These are phyloP conservation scores for Aspergillus sp. DNA, from an alignment of 2,329 filamentous ascomycete genomes.

Conservation along the genomic window DNA sequence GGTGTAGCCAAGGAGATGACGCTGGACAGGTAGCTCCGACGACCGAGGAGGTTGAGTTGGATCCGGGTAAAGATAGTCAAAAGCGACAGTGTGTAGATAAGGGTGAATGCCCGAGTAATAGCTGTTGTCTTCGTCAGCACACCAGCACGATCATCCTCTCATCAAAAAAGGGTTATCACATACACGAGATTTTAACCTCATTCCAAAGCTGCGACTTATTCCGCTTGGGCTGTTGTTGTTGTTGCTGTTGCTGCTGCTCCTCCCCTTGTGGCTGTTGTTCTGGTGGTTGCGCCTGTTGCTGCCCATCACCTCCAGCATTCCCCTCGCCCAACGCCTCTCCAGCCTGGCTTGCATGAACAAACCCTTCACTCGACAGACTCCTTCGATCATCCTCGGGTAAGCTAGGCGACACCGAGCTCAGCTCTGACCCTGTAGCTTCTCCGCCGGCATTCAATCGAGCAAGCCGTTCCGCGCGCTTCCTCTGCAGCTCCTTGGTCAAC, in stretches of 20 bases:
- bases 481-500: constrained; percentile 86
- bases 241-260: background rate
- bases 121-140: constrained; percentile 44
- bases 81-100: constrained; percentile 83
- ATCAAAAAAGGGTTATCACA: constrained; percentile 3
- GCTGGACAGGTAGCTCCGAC: constrained; percentile 89
- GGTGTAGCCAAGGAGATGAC: constrained; percentile 85
- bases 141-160: background rate
- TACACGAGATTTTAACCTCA: constrained; percentile 91
- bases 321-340: constrained; percentile 48
- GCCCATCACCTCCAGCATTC: constrained; percentile 18
- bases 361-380: constrained; percentile 72
- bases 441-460: constrained; percentile 47
- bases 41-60: constrained; percentile 92
- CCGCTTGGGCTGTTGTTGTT: constrained; percentile 51
- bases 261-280: too few relatives aligned
- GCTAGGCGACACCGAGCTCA: constrained; percentile 54
- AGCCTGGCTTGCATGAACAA: constrained; percentile 72
- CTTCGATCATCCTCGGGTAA: constrained; percentile 73
- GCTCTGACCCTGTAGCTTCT: constrained; percentile 50
- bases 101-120: constrained; percentile 80
- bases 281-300: background rate
- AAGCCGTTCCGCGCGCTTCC: constrained; percentile 72
- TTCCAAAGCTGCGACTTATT: constrained; percentile 95
- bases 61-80: constrained; percentile 88